Base-by-base conservation (phyloP, 305 asterid genomes). In the Nicotiana rustica region DNA sequence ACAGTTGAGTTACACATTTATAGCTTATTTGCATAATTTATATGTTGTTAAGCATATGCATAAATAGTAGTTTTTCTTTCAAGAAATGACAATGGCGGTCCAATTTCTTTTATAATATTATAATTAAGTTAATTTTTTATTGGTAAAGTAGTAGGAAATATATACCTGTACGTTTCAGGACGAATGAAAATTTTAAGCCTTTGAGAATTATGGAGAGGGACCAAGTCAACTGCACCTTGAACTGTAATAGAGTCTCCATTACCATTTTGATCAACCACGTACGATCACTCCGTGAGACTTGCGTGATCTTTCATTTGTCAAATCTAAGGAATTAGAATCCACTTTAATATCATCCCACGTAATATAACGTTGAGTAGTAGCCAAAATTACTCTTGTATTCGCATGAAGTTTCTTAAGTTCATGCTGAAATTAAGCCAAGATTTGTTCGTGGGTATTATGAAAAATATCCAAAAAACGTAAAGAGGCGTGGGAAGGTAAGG, bases 171-270 rank as follows among this genome's bases (percentile, higher is more conserved):
- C 21, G 88, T 79, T 41, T 94, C 98, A 0, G 94, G 94, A 85
- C 41, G 93, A 84, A 93, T 83, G 82, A 83, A 88, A 82, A 95
- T 92, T 79, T 90, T 93, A 4, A 93, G 83, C 77, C 97, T 87
- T 9, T 62, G 25, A 0, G 21, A 47, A 81, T 91, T 93, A 65
- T 83, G 62, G 17, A 44, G 62, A 1, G 98, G 95, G 69, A 95
- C 98, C 92, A 91, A 65, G 70, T 93, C 92, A 0, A 95, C 79
- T 0, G 97, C 99, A 10, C 93, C 99, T 82, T 92, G 96, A 60
- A 93, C 92, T 0, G 93, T 93, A 0, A 21, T 2, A 0, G 89
- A 89, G 83, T 92, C 92, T 5, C 95, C 94, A 0, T 70, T 14
- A 3, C 98, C 98, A 13, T 80, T 85, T 21, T 77, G 52, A 66